Evolutionary conservation across 768 basidiomycete species (phyloP), one percentile per base, ranked within the genome.

Genomic region (Pleurotus sapidus): DNA sequence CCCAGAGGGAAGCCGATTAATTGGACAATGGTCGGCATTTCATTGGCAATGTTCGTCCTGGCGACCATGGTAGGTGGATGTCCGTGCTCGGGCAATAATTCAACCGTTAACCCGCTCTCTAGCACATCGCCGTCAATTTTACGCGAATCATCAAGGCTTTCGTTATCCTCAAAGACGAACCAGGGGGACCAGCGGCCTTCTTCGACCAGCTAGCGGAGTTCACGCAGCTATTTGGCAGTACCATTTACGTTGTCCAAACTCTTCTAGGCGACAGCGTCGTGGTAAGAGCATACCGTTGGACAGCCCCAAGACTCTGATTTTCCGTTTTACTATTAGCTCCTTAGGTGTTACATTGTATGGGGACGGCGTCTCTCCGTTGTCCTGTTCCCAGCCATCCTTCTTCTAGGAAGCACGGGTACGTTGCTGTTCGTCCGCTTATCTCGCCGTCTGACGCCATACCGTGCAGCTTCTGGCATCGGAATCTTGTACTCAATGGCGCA

Each of bases 71-170:
- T 71, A 30, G 25, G 68, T 46, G 14, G 14, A 11, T 43, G 34
- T 15, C 30, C 9, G 24, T 14, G 17, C 18, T 34, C 49, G 9
- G 20, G 14, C 3, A 4, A 18, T 40, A 2, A 48, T 39, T 14
- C 38, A 45, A 17, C 23, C 45, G 18, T 48, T 34, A 17, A 8
- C 2, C 9, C 12, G 9, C 47, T n/a, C 30, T 34, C 30, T 45
- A 76, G 75, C 75, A 77, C 53, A 63, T 77, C 37, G 69, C 59
- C 3, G 65, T 74, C 27, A 72, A 75, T 57, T 71, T 67, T 48
- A 63, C 67, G 3, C 70, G 76, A 12, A 66, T 73, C n/a, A 65
- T 72, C 57, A 62, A 64, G 38, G 73, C 72, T 18, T 77, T 77
- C 60, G 61, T 74, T 50, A 59, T 58, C 15, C 66, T 56, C 47